These are phyloP conservation scores for Paraphaeosphaeria sporulosa DNA, from an alignment of 2,329 filamentous ascomycete species.

Conservation along the genomic window DNA sequence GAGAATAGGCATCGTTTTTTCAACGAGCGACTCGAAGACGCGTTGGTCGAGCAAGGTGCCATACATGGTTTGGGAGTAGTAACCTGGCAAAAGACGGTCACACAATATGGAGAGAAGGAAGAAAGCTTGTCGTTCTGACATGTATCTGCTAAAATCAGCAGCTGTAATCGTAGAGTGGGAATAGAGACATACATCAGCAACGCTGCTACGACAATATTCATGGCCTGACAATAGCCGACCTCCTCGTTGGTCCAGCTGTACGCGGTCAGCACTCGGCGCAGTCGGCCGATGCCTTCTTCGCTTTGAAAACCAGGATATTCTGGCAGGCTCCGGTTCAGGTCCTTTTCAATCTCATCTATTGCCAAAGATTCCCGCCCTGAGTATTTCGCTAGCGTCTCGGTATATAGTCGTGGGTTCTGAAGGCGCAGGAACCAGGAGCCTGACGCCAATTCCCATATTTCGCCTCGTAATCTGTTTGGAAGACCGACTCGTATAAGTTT, in stretches of 20 bases:
- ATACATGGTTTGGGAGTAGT: slow-evolving; percentile 99
- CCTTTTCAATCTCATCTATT: slow-evolving; percentile 99
- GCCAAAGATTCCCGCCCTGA: slow-evolving; percentile 88
- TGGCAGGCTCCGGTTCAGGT: slow-evolving; percentile 92
- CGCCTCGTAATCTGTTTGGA: slow-evolving; percentile 89
- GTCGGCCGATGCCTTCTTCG: slow-evolving; percentile 88
- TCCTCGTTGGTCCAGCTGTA: slow-evolving; percentile 98
- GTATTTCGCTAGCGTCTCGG: slow-evolving; percentile 83
- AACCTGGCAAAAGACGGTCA: slow-evolving; percentile 90
- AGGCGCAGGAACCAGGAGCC: slow-evolving; percentile 89
- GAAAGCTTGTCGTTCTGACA: slow-evolving; percentile 95
- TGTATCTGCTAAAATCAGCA: slow-evolving; percentile 68
- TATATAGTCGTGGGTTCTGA: slow-evolving; percentile 82
- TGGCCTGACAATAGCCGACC: slow-evolving; percentile 97
- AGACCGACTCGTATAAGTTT: slow-evolving; percentile 95
- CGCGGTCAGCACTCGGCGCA: slow-evolving; percentile 90
- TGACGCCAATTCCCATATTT: slow-evolving; percentile 95
- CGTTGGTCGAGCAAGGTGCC: slow-evolving; percentile 95
- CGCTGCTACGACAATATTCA: slow-evolving; percentile 99
- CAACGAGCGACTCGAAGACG: slow-evolving; percentile 97
- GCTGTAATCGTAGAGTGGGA: slow-evolving; percentile 11
- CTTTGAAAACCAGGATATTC: slow-evolving; percentile 98
- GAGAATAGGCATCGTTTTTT: slow-evolving; percentile 97
- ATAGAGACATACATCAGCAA: slow-evolving; percentile 74
- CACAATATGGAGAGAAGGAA: slow-evolving; percentile 91